Evolutionary conservation across 495 filamentous ascomycete genomes (phyloP).

Genomic region (Aspergillus hancockii): DNA sequence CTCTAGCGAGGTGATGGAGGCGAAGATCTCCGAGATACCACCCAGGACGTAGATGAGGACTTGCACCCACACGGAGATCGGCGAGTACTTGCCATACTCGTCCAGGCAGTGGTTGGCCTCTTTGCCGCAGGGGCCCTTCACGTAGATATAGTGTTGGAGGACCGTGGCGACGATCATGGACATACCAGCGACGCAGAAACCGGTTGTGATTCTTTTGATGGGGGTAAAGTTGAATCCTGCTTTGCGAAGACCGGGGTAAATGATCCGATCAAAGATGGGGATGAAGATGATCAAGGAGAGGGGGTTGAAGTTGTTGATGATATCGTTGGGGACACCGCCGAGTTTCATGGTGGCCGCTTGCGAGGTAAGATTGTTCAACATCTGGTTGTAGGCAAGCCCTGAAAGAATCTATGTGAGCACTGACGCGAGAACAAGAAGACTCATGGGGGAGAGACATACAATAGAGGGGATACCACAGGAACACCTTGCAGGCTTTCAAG

Average conservation of each 20-base stretch:
- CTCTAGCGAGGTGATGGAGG: slow-evolving; percentile 63
- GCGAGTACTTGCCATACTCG: slow-evolving; percentile 30
- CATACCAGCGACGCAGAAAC: slow-evolving; percentile 60
- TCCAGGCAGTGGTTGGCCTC: slow-evolving; percentile 50
- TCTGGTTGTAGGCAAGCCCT: slow-evolving; percentile 60
- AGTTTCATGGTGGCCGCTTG: slow-evolving; percentile 73
- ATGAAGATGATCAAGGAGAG: slow-evolving; percentile 77
- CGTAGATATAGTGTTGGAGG: slow-evolving; percentile 72
- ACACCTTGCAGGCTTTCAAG: slow-evolving; percentile 67
- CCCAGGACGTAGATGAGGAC: slow-evolving; percentile 64
- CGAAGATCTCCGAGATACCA: slow-evolving; percentile 74
- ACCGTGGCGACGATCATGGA: slow-evolving; percentile 68
- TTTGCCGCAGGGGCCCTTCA: slow-evolving; percentile 56
- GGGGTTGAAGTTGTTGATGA: slow-evolving; percentile 77
- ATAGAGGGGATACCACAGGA: slow-evolving; percentile 70
- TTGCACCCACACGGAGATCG: slow-evolving; percentile 66
- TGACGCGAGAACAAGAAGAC: neutral
- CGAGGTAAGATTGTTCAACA: slow-evolving; percentile 70
- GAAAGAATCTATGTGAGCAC: neutral
- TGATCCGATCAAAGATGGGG: slow-evolving; percentile 66
- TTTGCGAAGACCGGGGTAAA: slow-evolving; percentile 69
- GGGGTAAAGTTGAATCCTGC: slow-evolving; percentile 67
- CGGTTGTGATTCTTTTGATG: slow-evolving; percentile 70
- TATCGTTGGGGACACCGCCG: slow-evolving; percentile 74
- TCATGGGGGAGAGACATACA: slow-evolving; percentile 30